Conservation (phyloP, 306 rosid species). For the Cucurbita maxima region DNA sequence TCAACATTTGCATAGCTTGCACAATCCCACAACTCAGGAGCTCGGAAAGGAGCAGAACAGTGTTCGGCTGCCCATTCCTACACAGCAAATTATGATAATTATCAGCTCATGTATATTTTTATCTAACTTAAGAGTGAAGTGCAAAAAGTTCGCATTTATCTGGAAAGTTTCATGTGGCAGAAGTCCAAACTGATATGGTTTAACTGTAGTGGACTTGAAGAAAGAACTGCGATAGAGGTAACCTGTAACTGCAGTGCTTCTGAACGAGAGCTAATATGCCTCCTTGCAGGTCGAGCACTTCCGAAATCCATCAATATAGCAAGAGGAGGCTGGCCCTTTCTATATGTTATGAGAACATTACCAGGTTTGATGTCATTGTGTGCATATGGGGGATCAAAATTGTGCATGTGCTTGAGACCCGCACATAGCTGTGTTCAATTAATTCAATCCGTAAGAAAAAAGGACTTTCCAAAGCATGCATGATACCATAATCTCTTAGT, state of each 20-base stretch:
- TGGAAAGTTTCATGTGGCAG: background rate
- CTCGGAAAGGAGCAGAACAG: conserved; percentile 90
- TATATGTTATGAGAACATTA: conserved; percentile 67
- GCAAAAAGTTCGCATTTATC: background rate
- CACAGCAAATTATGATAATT: conserved; percentile 15
- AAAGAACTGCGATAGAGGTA: background rate
- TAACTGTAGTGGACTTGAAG: background rate
- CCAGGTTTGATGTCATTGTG: conserved; percentile 97
- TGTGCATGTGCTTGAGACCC: conserved; percentile 96
- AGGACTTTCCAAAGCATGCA: background rate
- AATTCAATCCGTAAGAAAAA: background rate
- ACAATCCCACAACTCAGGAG: conserved; percentile 99
- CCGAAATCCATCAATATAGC: conserved; percentile 99
- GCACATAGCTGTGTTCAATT: conserved; percentile 72
- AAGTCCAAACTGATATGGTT: background rate
- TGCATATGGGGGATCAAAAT: conserved; percentile 84
- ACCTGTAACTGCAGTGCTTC: conserved; percentile 98
- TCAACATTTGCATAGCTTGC: conserved; percentile 76
- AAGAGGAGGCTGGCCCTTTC: conserved; percentile 68
- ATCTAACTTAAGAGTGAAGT: background rate
- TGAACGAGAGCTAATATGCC: conserved; percentile 53
- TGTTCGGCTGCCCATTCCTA: conserved; percentile 99
- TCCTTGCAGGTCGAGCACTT: conserved; percentile 89
- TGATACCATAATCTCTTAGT: background rate
- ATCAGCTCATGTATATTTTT: conserved; percentile 5